Base-by-base conservation (phyloP, 2,329 filamentous ascomycete genomes). In the Dothideomycetidae sp. region DNA sequence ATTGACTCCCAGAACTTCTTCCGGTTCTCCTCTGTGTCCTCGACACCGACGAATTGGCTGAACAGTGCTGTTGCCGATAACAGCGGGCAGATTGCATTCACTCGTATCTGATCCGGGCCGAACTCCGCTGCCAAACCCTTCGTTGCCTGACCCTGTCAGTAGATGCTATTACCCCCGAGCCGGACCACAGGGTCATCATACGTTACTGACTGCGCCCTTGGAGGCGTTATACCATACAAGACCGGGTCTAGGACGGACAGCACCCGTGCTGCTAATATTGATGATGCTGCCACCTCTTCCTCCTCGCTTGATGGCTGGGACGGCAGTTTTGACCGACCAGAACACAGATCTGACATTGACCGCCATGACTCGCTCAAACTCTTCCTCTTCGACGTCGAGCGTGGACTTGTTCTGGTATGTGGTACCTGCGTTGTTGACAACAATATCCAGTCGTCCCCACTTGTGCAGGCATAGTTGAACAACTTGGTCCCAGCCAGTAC, bases 271-370 rank as follows among this genome's bases (percentile, higher is more conserved):
- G 1, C 76, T 73, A 34, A 80, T 70, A 42, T 77, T 75, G 38
- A 81, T 68, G 39, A 81, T 75, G 16, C 60, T 67, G 0, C 73
- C 76, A 0, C 71, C 67, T 5, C 68, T 64, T 1, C 67, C 66
- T 41, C 69, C 58, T 40, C 67, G 64, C 19, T 78, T 55, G 30
- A 80, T 69, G 44, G 77, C 73, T 0, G 70, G 71, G 4, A 80
- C 55, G 26, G 77, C 62, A 3, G 75, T 68, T 37, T 64, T 64
- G 2, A 71, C 69, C 0, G 72, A 74, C 13, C 72, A 53, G 53
- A 70, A 82, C 31, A 81, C 66, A 2, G 70, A 69, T 56, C 77
- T 78, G 43, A 81, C 73, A 45, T 82, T 81, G 42, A 81, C 74
- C 37, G 68, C 67, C 53, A 81, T 76, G 26, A 76, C 71, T 31